These are phyloP conservation scores for Lophium mytilinum DNA, from an alignment of 495 filamentous ascomycete genomes.

Conservation along the genomic window DNA sequence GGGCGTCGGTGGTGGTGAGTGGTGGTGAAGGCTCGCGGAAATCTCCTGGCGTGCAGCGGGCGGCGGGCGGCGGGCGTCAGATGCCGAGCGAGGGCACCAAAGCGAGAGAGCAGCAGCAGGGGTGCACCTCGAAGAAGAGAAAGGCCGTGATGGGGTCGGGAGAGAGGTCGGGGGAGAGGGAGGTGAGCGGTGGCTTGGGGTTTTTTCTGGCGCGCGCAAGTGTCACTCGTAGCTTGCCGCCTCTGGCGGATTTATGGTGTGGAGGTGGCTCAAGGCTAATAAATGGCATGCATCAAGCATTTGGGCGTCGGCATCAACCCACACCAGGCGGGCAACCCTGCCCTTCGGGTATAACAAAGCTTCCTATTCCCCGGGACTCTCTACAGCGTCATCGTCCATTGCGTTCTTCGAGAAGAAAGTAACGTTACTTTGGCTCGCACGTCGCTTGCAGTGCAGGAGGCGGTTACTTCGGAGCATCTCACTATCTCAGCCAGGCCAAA, in stretches of 20 bases:
- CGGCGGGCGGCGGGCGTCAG: neutral
- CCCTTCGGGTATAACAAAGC: neutral
- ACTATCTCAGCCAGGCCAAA: neutral
- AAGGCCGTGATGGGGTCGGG: neutral
- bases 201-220: neutral
- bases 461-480: neutral
- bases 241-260: conserved; percentile 2
- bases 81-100: neutral
- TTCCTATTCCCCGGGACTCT: neutral
- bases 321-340: neutral
- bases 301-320: neutral
- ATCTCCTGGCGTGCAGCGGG: neutral
- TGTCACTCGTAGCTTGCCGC: neutral
- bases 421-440: neutral
- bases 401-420: neutral
- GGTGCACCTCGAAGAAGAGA: neutral
- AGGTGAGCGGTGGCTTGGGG: neutral
- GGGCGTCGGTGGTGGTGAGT: neutral
- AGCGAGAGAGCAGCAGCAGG: neutral
- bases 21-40: neutral
- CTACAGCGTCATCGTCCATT: neutral
- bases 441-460: neutral
- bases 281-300: neutral
- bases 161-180: neutral
- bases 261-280: conserved; percentile 1